Percentiles rank a stretch among this genome's conserved stretches.
Conservation (phyloP, 257 asterid genomes). For the Jacaranda mimosifolia region DNA sequence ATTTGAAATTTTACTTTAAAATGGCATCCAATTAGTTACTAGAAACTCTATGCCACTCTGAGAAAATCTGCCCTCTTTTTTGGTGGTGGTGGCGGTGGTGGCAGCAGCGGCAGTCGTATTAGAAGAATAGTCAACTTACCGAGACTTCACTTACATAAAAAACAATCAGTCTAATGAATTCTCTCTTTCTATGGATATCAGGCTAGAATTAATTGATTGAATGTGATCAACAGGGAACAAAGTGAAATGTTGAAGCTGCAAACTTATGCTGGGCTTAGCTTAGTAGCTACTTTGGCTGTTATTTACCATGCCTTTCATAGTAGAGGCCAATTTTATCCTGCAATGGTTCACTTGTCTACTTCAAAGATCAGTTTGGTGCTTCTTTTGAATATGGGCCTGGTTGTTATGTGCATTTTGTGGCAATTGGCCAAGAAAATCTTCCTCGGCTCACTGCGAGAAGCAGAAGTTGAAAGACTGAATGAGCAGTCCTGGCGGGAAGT, state of each 20-base stretch:
- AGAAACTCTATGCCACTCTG: background rate
- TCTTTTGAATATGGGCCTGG: slow-evolving; percentile 90
- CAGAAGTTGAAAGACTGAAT: slow-evolving; percentile 97
- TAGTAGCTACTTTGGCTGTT: slow-evolving; percentile 73
- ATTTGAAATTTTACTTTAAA: background rate
- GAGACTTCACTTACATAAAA: background rate
- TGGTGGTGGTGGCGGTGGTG: background rate
- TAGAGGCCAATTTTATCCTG: slow-evolving; percentile 95
- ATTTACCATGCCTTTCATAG: slow-evolving; percentile 82
- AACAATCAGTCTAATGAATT: background rate
- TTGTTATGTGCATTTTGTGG: slow-evolving; percentile 88
- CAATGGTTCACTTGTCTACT: slow-evolving; percentile 89
- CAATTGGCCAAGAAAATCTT: slow-evolving; percentile 89
- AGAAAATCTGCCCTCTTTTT: background rate
- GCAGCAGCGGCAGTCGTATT: no score
- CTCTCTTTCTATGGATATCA: background rate
- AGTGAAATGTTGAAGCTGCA: slow-evolving; percentile 81
- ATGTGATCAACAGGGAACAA: slow-evolving; percentile 51
- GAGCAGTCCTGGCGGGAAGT: slow-evolving; percentile 98
- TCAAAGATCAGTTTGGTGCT: slow-evolving; percentile 91
- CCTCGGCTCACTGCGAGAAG: slow-evolving; percentile 95
- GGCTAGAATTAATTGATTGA: slow-evolving; percentile 30
- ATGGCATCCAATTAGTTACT: background rate
- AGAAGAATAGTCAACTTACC: background rate
- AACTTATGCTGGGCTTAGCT: slow-evolving; percentile 82